Base-by-base conservation (phyloP, 2,329 filamentous ascomycete species). In the Neurospora sp. region DNA sequence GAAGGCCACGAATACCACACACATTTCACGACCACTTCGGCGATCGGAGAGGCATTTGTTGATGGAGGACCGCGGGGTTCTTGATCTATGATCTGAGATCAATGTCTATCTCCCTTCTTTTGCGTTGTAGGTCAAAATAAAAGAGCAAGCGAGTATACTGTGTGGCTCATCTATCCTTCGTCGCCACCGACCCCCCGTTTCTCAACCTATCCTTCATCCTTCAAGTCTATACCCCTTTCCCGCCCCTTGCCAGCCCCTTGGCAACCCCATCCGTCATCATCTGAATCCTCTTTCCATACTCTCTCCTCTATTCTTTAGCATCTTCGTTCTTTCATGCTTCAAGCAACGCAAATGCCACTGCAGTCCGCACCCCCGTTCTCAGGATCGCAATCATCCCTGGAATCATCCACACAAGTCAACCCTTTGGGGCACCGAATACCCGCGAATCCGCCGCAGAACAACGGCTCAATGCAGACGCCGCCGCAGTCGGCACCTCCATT, bases 321-420 rank as follows among this genome's bases (percentile, higher is more conserved):
- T 28, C 11, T 11, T 13, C 11, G 6, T 13, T 2, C 13, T 40
- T 67, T n/a, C 43, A n/a, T 33, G 3, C 8, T 33, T 33, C 15
- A 62, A 62, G 52, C 52, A 10, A 79, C 74, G 67, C 82, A 84
- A 39, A 84, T 73, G 0, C 82, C 82, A 4, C 76, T 78, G 71
- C 82, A 84, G 72, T 84, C 82, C 2, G 77, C 76, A 0, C 81
- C 81, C 0, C 81, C 81, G 1, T 76, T 75, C 33, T 72, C 23
- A 1, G 78, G 77, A 73, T 81, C 78, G 71, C 82, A 84, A 13
- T 78, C 75, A 72, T 84, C 82, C 11, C 78, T 73, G 5, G 81
- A 80, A 72, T 83, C 79, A 75, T 84, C 82, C 40, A 80, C 73
- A 70, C 82, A 84, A 10, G 76, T 74, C 75, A 79, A 75, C 1